Percentiles rank a stretch among this genome's conserved stretches.
phyloP scores from a whole-genome alignment of 192 early-diverging fungal genomes.

The Podila verticillata region DNA sequence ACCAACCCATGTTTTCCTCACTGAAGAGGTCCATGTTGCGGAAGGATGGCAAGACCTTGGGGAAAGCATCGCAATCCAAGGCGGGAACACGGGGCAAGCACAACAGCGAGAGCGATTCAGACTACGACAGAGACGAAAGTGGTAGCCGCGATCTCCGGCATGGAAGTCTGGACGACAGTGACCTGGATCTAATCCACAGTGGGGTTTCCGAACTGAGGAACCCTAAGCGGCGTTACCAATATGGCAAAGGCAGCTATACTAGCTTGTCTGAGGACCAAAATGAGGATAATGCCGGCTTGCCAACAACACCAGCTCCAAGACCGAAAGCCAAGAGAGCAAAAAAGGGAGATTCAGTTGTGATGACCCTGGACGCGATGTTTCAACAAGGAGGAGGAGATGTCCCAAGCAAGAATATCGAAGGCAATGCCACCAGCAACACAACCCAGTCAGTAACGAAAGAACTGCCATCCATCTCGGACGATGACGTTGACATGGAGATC shows the following conservation, averaged over 20 bases:
- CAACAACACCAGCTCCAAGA: too few relatives aligned
- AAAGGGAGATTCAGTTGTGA: too few relatives aligned
- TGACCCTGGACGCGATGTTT: neutral
- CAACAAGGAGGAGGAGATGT: neutral
- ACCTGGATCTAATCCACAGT: neutral
- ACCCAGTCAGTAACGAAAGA: neutral
- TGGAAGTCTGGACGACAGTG: neutral
- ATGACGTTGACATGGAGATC: conserved; percentile 40
- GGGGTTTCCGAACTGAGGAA: neutral
- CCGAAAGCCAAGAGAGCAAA: too few relatives aligned
- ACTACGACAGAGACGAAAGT: neutral
- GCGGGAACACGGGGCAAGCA: too few relatives aligned
- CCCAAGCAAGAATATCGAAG: neutral
- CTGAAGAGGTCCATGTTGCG: neutral
- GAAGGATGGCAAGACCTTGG: neutral
- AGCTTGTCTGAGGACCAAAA: too few relatives aligned
- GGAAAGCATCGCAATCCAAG: too few relatives aligned
- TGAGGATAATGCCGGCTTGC: too few relatives aligned
- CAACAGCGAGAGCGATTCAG: too few relatives aligned
- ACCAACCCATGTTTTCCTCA: neutral
- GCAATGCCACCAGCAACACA: neutral
- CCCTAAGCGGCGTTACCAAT: neutral
- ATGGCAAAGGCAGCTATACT: too few relatives aligned
- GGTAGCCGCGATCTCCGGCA: neutral
- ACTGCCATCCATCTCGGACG: conserved; percentile 25